Evolutionary conservation across 176 grass and related monocot genomes (phyloP).

Genomic region (Microstegium vimineum): DNA sequence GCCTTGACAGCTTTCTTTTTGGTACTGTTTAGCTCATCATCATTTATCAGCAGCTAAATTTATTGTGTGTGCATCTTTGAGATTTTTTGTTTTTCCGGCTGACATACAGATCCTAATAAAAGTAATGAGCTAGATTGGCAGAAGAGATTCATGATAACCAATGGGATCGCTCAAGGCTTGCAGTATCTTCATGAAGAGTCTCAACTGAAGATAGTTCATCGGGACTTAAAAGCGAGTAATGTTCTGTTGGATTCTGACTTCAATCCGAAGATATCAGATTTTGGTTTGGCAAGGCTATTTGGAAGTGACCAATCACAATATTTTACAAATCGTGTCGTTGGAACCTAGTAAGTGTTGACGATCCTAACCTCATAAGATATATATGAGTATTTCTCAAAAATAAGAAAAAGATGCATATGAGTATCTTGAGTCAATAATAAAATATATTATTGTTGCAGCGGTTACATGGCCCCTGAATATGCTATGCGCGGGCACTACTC

Average conservation of each 20-base stretch:
- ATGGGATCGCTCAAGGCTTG: constrained; percentile 58
- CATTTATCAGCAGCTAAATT: constrained; percentile 7
- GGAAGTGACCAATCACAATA: constrained; percentile 48
- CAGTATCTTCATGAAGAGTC: constrained; percentile 84
- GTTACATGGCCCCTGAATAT: constrained; percentile 47
- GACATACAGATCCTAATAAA: constrained; percentile 34
- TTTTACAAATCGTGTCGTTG: constrained; percentile 44
- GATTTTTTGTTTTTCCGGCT: not conserved
- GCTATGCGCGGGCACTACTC: constrained; percentile 65
- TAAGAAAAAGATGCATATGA: too few relatives aligned
- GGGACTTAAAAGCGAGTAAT: constrained; percentile 45
- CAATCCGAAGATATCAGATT: constrained; percentile 69
- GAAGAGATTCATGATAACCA: constrained; percentile 39
- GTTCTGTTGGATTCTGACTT: constrained; percentile 40
- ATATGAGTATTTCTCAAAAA: too few relatives aligned
- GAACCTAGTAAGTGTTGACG: constrained; percentile 66
- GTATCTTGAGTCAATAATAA: not conserved
- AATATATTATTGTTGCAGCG: constrained; percentile 20
- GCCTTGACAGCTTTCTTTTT: constrained; percentile 67
- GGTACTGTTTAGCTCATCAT: constrained; percentile 30
- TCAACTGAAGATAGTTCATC: constrained; percentile 61
- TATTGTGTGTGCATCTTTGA: not conserved
- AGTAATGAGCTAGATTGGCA: constrained; percentile 36
- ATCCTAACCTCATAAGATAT: not conserved
- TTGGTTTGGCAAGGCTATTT: constrained; percentile 66